Conservation (phyloP, 139 green algal species). For the Pleodorina starrii region DNA sequence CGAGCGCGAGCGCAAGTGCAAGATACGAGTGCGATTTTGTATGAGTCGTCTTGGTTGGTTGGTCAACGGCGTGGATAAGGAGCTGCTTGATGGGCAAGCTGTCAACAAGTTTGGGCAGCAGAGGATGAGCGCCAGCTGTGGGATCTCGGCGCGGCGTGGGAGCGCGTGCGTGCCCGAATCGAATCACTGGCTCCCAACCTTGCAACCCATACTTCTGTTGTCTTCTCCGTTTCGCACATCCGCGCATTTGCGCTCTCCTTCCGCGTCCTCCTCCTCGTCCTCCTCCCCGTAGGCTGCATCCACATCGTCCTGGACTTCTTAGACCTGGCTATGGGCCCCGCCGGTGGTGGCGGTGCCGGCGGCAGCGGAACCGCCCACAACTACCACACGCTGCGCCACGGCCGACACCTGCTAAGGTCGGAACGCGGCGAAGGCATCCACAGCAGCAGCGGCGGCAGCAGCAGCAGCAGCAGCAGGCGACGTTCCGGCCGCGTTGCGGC, state of each 20-base stretch:
- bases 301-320: conserved; percentile 19
- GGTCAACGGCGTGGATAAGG: too few relatives aligned
- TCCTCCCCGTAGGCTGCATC: conserved; percentile 49
- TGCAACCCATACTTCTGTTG: too few relatives aligned
- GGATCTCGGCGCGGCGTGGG: background rate
- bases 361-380: background rate
- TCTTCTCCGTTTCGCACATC: too few relatives aligned
- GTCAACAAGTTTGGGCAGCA: too few relatives aligned
- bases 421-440: background rate
- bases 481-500: background rate
- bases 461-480: background rate
- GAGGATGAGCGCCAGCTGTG: background rate
- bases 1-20: background rate
- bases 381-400: background rate
- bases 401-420: background rate
- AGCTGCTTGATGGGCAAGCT: too few relatives aligned
- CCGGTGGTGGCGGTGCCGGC: background rate
- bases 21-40: background rate
- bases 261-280: too few relatives aligned
- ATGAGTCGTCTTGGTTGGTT: too few relatives aligned
- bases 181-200: background rate
- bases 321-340: background rate
- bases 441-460: conserved; percentile 2
- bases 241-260: too few relatives aligned
- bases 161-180: too few relatives aligned